Evolutionary conservation across 352 stramenopile genomes (phyloP).

Genomic region (Phytophthora cactorum): DNA sequence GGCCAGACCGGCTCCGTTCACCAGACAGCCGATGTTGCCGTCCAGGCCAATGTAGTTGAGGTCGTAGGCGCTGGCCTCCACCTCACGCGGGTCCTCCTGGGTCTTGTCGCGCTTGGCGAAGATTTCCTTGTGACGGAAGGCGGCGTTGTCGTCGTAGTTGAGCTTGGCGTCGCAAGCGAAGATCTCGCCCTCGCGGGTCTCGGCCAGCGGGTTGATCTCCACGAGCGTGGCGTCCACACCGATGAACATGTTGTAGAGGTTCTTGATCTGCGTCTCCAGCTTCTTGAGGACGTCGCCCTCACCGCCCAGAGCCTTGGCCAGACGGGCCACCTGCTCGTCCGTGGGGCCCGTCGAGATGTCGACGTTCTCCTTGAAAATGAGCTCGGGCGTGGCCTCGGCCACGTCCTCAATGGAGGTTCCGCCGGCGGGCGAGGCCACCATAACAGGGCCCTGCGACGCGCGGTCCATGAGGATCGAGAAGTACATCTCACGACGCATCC

Average conservation of each 20-base stretch:
- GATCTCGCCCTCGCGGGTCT: slow-evolving; percentile 95
- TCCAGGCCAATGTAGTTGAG: slow-evolving; percentile 99
- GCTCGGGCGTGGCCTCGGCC: slow-evolving; percentile 92
- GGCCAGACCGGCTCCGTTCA: slow-evolving; percentile 98
- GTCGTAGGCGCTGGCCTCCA: slow-evolving; percentile 93
- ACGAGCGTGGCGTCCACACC: slow-evolving; percentile 96
- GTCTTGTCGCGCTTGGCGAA: slow-evolving; percentile 90
- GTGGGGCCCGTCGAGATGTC: slow-evolving; percentile 94
- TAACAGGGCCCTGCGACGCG: slow-evolving; percentile 93
- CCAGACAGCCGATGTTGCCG: slow-evolving; percentile 99
- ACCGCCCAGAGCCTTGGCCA: slow-evolving; percentile 80
- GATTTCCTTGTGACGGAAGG: slow-evolving; percentile 97
- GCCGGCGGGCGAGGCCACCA: slow-evolving; percentile 95
- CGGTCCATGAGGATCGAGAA: slow-evolving; percentile 99
- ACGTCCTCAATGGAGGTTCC: slow-evolving; percentile 98
- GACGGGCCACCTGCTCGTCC: slow-evolving; percentile 72
- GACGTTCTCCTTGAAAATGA: slow-evolving; percentile 94
- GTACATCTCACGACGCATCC: slow-evolving; percentile 98
- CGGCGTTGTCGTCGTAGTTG: slow-evolving; percentile 99
- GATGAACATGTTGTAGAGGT: slow-evolving; percentile 98
- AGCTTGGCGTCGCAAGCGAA: slow-evolving; percentile 98
- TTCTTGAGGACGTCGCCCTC: slow-evolving; percentile 56
- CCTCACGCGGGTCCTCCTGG: slow-evolving; percentile 96
- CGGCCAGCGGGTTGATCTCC: slow-evolving; percentile 99
- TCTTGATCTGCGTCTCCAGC: slow-evolving; percentile 78